Evolutionary conservation across 345 rosid genomes (phyloP).

Genomic region (Leavenworthia alabamica): DNA sequence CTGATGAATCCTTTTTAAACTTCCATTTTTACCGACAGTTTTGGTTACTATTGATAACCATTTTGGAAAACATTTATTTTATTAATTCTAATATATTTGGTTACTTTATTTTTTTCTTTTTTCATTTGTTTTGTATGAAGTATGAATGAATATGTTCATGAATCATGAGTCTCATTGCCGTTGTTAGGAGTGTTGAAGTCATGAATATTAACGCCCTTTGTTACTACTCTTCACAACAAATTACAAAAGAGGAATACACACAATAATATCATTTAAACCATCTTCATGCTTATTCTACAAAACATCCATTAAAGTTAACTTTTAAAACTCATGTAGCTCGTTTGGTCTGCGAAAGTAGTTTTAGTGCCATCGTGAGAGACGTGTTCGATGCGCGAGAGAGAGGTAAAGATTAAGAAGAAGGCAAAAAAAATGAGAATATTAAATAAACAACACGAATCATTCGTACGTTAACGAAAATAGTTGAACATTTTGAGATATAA

Average conservation of each 20-base stretch:
- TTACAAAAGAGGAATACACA: no score
- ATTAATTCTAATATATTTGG: not conserved
- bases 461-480: no score
- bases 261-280: no score
- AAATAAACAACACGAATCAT: constrained; percentile 3
- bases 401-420: no score
- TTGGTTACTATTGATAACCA: constrained; percentile 2
- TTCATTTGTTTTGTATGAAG: constrained; percentile 9
- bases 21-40: constrained; percentile 10
- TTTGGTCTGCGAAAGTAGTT: no score
- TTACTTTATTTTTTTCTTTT: not conserved
- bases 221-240: constrained; percentile 23
- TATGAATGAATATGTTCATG: constrained; percentile 28
- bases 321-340: no score
- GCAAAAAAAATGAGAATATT: no score
- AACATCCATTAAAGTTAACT: not conserved
- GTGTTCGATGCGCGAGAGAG: no score
- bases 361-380: no score
- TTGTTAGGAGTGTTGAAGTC: constrained; percentile 15
- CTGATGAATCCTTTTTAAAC: not conserved
- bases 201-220: constrained; percentile 9
- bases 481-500: no score
- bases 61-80: not conserved
- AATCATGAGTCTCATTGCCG: not conserved
- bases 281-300: not conserved